Conservation (phyloP, 2,329 filamentous ascomycete species). For the Verticillium tricorpus region DNA sequence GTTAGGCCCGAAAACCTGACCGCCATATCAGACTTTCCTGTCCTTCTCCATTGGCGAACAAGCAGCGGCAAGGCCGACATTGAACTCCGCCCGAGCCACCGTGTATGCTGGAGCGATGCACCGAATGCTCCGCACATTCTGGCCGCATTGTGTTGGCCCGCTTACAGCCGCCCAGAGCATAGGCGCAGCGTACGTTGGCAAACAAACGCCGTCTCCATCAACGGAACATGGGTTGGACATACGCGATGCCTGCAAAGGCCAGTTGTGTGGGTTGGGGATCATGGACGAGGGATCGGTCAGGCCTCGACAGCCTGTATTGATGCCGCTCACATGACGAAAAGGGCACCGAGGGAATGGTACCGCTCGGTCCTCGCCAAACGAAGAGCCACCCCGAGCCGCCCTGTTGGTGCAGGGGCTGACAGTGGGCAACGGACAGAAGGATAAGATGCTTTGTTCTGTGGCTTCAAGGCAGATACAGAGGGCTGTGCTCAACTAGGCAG, state of each 20-base stretch:
- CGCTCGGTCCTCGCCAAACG: neutral
- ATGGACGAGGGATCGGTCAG: neutral
- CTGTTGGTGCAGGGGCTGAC: neutral
- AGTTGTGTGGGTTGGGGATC: neutral
- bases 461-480: neutral
- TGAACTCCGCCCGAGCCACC: neutral
- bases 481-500: neutral
- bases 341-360: neutral
- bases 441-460: neutral
- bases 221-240: neutral
- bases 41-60: neutral
- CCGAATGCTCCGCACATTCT: neutral
- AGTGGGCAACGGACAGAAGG: neutral
- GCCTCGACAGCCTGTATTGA: neutral
- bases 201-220: neutral
- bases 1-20: constrained; percentile 1
- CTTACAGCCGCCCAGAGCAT: neutral
- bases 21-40: constrained; percentile 3
- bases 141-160: neutral
- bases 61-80: neutral
- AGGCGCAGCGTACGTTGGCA: neutral
- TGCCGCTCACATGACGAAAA: constrained; percentile 8
- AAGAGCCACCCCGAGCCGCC: neutral
- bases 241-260: neutral
- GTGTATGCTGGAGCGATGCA: neutral